Evolutionary conservation across 169 alveolate genomes (phyloP), one percentile per base, ranked within the genome.

Genomic region (Theileria sp.): DNA sequence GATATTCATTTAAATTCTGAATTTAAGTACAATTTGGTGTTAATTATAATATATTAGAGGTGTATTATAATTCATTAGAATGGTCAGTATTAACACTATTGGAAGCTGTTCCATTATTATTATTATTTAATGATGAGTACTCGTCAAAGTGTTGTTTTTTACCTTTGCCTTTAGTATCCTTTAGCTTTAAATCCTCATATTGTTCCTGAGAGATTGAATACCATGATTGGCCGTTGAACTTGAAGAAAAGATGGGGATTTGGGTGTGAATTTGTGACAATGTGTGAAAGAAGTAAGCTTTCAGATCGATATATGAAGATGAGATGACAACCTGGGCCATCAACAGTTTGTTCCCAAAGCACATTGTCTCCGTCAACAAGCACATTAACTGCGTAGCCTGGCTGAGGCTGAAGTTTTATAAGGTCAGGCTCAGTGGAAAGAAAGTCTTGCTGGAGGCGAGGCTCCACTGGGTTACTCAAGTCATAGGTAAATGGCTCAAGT

Each of bases 301-400:
- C 72, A 15, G 72, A 64, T 15, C 44, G 32, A 38, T 64, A 64
- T 6, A 64, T 21, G 72, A 28, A 64, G 72, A 64, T n/a, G 54
- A 64, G 25, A 7, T 28, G 72, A 7, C 25, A 15, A 12, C 72
- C 72, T 2, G 25, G 23, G 3, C 72, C 72, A 15, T 19, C 50
- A 17, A 10, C 72, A 32, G 32, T 64, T 38, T 64, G 72, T 21
- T 64, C 72, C 72, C 72, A 64, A 17, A 64, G 72, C 51, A 64
- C 25, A 30, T 15, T n/a, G 13, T 32, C 38, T 2, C 72, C 72
- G 50, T 64, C 72, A 3, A 64, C 72, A 17, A 64, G 6, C 32
- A 21, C 72, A 34, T 64, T 64, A 9, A 64, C 23, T 21, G 32
- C 72, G 25, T 15, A n/a, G 38, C 50, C 51, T 15, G 25, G 38